A percentile compares a stretch with the other conserved stretches of the same genome.
Evolutionary conservation across 305 asterid species (phyloP).

Genomic region (Petunia hybrid): DNA sequence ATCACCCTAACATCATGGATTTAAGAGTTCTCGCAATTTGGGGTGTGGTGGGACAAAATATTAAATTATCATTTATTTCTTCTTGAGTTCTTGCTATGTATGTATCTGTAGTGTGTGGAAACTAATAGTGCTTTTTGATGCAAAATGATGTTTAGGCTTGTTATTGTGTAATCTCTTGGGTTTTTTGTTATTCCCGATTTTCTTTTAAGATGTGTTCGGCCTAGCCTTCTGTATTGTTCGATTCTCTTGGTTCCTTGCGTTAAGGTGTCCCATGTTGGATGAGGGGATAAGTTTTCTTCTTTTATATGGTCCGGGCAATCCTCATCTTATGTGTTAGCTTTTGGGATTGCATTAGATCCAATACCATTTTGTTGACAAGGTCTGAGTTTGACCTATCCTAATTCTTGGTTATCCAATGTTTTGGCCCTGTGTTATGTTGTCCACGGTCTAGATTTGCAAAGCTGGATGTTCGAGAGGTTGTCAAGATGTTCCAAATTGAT

Average conservation of each 20-base stretch:
- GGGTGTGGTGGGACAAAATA: slow-evolving; percentile 11
- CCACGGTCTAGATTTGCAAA: too few species aligned
- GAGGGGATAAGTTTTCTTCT: too few species aligned
- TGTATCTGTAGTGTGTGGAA: slow-evolving; percentile 1
- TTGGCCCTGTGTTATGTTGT: too few species aligned
- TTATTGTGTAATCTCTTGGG: slow-evolving; percentile 2
- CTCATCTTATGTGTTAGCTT: too few species aligned
- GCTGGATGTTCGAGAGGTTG: too few species aligned
- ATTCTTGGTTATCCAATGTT: too few species aligned
- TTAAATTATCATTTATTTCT: background rate
- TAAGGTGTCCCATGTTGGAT: too few species aligned
- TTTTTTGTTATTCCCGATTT: background rate
- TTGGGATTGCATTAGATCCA: too few species aligned
- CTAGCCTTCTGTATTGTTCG: background rate
- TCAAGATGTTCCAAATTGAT: too few species aligned
- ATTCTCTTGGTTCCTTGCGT: slow-evolving; percentile 1
- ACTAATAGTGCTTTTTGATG: background rate
- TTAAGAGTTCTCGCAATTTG: background rate
- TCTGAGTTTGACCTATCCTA: too few species aligned
- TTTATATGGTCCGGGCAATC: too few species aligned
- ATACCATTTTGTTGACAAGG: too few species aligned
- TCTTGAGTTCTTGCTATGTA: background rate
- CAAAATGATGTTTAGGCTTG: background rate
- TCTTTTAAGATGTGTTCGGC: background rate
- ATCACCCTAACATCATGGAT: background rate